Evolutionary conservation across 192 early-diverging fungal genomes (phyloP), one percentile per base, ranked within the genome.

Genomic region (Spizellomyces punctatus): DNA sequence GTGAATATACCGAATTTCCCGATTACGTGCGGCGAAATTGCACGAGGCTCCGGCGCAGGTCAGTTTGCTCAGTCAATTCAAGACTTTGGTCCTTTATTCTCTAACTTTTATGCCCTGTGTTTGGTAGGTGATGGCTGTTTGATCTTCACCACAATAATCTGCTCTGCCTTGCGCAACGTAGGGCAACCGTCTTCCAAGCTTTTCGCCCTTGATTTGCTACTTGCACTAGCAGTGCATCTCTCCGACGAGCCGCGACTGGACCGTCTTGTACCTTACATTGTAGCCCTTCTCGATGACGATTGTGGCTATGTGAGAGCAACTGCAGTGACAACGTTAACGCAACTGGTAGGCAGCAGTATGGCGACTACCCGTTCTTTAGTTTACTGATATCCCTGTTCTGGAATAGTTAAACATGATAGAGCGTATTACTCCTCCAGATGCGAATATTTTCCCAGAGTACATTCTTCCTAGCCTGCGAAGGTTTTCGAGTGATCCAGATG

Each of bases 391-490:
- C 36, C 27, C 27, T 36, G 27, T 6, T n/a, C 63, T 17, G 43
- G 16, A 42, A 36, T 63, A 93, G 91, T 66, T 97, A 17, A 78
- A 82, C n/a, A 89, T 86, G 58, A 86, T 96, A 36, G 86, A 91
- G 42, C 86, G 82, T 2, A 82, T 96, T 17, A 89, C 93, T 42
- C 85, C 92, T 0, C 86, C 88, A 48, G 93, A 96, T 74, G 91
- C 89, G 46, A 89, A 88, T 14, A 89, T 98, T 10, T 98, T 96
- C 64, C 91, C 90, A 42, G 96, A 96, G 67, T 96, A 95, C 67
- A 86, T 98, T 22, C 78, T 95, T 12, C 94, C 94, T 8, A 82
- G 84, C 19, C 64, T 96, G 41, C 88, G 89, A 57, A 74, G 81
- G 36, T 88, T 95, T 67, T 75, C 89, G 5, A 75, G 77, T 2